Evolutionary conservation across 2,329 filamentous ascomycete genomes (phyloP).

Genomic region (Neofusicoccum ribis): DNA sequence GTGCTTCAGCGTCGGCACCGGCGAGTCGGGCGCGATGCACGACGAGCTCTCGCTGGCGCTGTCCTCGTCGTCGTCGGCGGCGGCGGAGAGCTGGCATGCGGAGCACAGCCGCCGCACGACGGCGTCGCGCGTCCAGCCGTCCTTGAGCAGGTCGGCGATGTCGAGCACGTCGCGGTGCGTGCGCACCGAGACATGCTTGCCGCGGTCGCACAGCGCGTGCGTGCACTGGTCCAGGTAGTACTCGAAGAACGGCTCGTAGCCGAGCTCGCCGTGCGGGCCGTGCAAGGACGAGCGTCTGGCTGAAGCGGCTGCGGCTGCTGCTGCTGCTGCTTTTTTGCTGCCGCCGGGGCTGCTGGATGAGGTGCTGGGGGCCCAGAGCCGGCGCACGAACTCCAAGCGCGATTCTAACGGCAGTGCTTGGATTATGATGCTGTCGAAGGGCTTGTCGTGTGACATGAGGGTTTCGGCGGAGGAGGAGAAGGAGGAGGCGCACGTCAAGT

Average conservation of each 20-base stretch:
- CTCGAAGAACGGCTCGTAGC: too few relatives aligned
- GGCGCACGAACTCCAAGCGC: neutral
- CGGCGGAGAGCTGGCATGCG: too few relatives aligned
- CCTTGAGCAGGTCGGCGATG: conserved; percentile 13
- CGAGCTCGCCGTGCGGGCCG: too few relatives aligned
- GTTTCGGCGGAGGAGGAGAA: neutral
- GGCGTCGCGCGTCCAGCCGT: neutral
- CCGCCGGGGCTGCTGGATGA: too few relatives aligned
- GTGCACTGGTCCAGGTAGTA: too few relatives aligned
- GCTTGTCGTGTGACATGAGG: conserved; percentile 3
- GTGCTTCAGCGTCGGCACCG: neutral
- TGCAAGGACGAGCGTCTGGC: too few relatives aligned
- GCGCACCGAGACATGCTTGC: too few relatives aligned
- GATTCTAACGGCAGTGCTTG: neutral
- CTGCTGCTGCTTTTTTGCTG: too few relatives aligned
- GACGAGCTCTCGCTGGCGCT: neutral
- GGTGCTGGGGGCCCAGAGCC: neutral
- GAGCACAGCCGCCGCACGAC: neutral
- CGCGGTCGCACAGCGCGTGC: too few relatives aligned
- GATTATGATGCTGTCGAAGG: conserved; percentile 5
- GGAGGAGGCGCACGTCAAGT: neutral
- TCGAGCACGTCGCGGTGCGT: too few relatives aligned
- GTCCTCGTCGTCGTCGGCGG: neutral
- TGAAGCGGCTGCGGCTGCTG: too few relatives aligned
- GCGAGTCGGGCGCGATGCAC: conserved; percentile 1